phyloP scores from a whole-genome alignment of 176 grass and related monocot species.

The Juncus inflexus region DNA sequence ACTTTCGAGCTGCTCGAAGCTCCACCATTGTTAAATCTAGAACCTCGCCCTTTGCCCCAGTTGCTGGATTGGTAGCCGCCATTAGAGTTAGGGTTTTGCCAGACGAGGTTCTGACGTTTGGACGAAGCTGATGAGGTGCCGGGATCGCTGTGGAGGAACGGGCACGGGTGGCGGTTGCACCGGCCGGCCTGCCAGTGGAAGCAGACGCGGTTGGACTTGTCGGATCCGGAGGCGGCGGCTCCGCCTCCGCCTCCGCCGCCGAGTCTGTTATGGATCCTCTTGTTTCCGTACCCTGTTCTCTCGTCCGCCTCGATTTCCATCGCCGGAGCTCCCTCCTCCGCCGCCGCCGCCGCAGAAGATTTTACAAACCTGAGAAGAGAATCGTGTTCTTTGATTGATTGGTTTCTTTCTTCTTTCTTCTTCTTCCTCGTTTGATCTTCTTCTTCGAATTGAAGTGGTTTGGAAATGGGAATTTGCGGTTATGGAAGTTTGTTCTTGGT shows the following conservation, averaged over 20 bases:
- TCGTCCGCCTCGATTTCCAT: slow-evolving; percentile 32
- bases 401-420: no score
- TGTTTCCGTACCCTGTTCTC: slow-evolving; percentile 4
- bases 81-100: slow-evolving; percentile 52
- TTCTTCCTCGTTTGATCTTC: no score
- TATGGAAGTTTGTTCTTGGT: no score
- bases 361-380: no score
- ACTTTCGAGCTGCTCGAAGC: slow-evolving; percentile 7
- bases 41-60: slow-evolving; percentile 65
- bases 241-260: slow-evolving; percentile 2
- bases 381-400: no score
- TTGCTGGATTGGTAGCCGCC: slow-evolving; percentile 40
- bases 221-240: slow-evolving; percentile 2
- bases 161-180: slow-evolving; percentile 87
- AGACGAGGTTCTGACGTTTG: slow-evolving; percentile 54
- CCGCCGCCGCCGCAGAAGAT: no score
- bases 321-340: not conserved
- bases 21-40: no score
- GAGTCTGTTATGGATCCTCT: slow-evolving; percentile 7
- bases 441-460: no score
- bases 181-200: slow-evolving; percentile 74
- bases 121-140: slow-evolving; percentile 28
- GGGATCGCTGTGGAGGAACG: slow-evolving; percentile 76
- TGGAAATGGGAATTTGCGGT: no score
- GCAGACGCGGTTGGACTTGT: slow-evolving; percentile 54